Base-by-base conservation (phyloP, 1,139 yeast species). In the Kodamaea ohmeri region DNA sequence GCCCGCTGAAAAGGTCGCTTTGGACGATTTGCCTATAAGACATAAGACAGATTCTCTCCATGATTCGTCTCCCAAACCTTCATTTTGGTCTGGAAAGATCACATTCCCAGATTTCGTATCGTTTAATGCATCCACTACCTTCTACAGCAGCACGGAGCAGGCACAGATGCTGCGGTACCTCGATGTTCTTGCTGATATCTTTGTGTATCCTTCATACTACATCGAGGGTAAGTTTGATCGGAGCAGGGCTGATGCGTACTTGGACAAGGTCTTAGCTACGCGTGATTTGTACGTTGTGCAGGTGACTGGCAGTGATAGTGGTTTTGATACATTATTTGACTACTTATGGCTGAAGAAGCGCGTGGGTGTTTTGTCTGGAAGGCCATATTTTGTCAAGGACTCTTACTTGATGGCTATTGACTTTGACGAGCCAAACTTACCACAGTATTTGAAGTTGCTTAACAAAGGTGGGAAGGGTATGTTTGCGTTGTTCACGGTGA, bases 151-250 rank as follows among this genome's bases (percentile, higher is more conserved):
- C 38, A 47, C 69, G 4, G 52, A 59, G 31, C 55, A 56, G 39
- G 41, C 41, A 12, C 42, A 39, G 11, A 59, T 34, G 36, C 46
- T 34, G 56, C 48, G 44, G 46, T 65, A 46, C 39, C 60, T 56
- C 49, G 63, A 58, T 32, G 60, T 55, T 16, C 53, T 61, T 41
- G 58, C 55, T 36, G 71, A 61, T 36, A 58, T 65, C 30, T 55
- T 63, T 44, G 48, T 45, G 14, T 52, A 52, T 12, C 45, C 53
- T 8, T 60, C 64, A 2, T 63, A 82, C 41, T 66, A 65, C 26
- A 65, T 84, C 32, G 83, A 80, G 45, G 95, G 95, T 2, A 66
- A 87, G 39, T 64, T 85, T 35, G 80, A 76, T 51, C 58, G 68
- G 6, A 40, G 48, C 3, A 66, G 61, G 34, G 92, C 89, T 1